These are phyloP conservation scores for Casuarina cunninghamiana DNA, from an alignment of 306 rosid genomes.

Conservation along the genomic window DNA sequence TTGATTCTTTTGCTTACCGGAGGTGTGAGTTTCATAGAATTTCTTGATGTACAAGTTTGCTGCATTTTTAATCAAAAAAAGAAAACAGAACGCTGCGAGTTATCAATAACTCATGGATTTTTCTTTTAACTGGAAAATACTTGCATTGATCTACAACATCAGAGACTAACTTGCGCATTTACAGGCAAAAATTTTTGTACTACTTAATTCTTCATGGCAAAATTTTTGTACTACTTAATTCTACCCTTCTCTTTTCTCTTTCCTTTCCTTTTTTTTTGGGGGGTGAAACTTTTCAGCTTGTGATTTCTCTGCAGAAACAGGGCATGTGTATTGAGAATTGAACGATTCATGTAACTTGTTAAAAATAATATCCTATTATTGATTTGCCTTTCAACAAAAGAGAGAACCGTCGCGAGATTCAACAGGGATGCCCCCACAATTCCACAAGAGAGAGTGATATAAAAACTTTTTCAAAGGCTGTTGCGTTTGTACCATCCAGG, in stretches of 20 bases:
- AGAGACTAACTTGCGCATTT: too few relatives aligned
- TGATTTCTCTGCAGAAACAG: too few relatives aligned
- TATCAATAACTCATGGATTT: not conserved
- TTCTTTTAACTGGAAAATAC: not conserved
- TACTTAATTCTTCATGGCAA: too few relatives aligned
- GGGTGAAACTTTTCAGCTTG: not conserved
- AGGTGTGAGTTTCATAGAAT: conserved; percentile 28
- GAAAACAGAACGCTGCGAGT: not conserved
- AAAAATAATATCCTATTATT: too few relatives aligned
- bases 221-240: too few relatives aligned
- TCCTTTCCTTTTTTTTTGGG: too few relatives aligned
- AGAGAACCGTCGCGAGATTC: not conserved
- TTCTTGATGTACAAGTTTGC: conserved; percentile 19
- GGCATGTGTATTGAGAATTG: too few relatives aligned
- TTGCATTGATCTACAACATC: not conserved
- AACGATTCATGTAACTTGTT: too few relatives aligned
- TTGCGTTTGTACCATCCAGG: conserved; percentile 36
- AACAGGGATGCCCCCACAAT: not conserved
- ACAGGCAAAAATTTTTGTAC: too few relatives aligned
- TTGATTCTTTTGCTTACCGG: conserved; percentile 12
- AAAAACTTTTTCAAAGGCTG: conserved; percentile 25
- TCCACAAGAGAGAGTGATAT: conserved; percentile 29
- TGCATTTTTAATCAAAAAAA: not conserved
- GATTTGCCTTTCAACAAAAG: too few relatives aligned
- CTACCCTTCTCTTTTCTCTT: too few relatives aligned